These are phyloP conservation scores for Morella rubra DNA, from an alignment of 306 rosid species.

Conservation along the genomic window DNA sequence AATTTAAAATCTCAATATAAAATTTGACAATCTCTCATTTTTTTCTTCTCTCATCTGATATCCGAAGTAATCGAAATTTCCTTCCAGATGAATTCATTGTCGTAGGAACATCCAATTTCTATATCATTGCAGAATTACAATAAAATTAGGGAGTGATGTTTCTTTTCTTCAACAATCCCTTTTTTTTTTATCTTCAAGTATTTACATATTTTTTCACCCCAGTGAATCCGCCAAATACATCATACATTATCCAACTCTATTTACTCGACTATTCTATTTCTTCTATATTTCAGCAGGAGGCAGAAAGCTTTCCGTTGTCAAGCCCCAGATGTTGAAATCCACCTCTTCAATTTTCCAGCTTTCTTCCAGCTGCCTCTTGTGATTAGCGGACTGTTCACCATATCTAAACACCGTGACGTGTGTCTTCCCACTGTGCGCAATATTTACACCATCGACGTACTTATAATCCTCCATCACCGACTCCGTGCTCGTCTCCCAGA, in stretches of 20 bases:
- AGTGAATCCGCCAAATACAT: not conserved
- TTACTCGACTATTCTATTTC: not conserved
- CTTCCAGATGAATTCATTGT: no score
- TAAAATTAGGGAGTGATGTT: no score
- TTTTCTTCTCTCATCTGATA: no score
- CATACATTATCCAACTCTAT: conserved; percentile 10
- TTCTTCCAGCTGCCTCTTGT: conserved; percentile 84
- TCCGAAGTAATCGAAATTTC: no score
- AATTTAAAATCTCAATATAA: no score
- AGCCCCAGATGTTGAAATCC: conserved; percentile 71
- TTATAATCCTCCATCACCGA: conserved; percentile 70
- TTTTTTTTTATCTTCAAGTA: no score
- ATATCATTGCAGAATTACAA: no score
- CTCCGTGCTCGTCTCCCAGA: conserved; percentile 94
- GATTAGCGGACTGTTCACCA: conserved; percentile 76
- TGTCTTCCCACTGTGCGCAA: conserved; percentile 84
- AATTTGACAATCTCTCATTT: no score
- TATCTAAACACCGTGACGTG: conserved; percentile 65
- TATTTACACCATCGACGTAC: conserved; percentile 75
- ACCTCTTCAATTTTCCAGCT: conserved; percentile 85
- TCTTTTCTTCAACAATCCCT: no score
- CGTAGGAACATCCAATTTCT: no score
- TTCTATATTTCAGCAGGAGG: conserved; percentile 49
- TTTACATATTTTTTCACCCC: no score
- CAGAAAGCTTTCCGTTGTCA: conserved; percentile 62